These are phyloP conservation scores for Backusella macrospora DNA, from an alignment of 192 early-diverging fungal species.

Conservation along the genomic window DNA sequence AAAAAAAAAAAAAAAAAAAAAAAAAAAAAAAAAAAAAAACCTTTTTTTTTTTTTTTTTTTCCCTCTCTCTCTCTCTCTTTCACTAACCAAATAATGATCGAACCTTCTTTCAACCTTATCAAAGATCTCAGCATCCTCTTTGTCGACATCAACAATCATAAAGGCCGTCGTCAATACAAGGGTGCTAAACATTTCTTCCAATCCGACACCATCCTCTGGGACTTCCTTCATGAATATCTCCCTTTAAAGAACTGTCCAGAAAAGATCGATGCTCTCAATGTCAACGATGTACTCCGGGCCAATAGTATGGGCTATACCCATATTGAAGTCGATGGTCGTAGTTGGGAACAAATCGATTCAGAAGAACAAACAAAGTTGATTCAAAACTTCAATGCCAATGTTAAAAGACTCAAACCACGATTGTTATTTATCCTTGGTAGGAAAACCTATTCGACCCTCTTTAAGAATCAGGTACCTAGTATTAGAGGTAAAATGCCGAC, in stretches of 20 bases:
- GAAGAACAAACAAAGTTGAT: not conserved
- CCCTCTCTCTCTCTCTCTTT: not conserved
- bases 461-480: not conserved
- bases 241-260: not conserved
- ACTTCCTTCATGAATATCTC: not conserved
- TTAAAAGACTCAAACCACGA: not conserved
- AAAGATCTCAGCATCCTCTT: not conserved
- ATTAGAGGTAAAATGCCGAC: not conserved
- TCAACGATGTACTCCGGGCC: not conserved
- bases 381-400: not conserved
- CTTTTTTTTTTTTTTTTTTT: no score
- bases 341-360: not conserved
- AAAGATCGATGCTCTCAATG: not conserved
- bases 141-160: not conserved
- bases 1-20: no score
- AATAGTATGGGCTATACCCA: not conserved
- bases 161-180: not conserved
- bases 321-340: not conserved
- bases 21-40: no score
- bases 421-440: not conserved
- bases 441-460: not conserved
- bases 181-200: not conserved
- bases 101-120: not conserved
- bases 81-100: not conserved
- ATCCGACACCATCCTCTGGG: not conserved